Evolutionary conservation across 768 basidiomycete genomes (phyloP).

Genomic region (Sporobolomyces roseus): DNA sequence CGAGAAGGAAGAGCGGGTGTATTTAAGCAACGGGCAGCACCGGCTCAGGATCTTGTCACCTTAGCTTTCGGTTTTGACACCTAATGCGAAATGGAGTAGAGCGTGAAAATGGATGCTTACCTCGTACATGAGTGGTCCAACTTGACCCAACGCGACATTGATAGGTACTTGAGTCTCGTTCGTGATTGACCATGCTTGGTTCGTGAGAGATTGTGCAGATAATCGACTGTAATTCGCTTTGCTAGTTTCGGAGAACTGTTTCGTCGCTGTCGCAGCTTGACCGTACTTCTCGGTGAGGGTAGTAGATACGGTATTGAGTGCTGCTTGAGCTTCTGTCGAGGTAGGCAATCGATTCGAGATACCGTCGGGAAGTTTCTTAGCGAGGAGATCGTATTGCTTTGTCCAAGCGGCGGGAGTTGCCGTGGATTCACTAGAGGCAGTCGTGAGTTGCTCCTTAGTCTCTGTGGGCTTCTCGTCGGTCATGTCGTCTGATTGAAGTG

Average conservation of each 20-base stretch:
- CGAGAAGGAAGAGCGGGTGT: no score
- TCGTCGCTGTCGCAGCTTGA: not conserved
- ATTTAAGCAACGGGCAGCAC: no score
- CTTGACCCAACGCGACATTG: slow-evolving; percentile 33
- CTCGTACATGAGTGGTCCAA: slow-evolving; percentile 35
- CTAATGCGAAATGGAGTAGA: no score
- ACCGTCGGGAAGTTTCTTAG: slow-evolving; percentile 18
- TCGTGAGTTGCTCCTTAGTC: not conserved
- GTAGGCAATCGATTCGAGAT: slow-evolving; percentile 16
- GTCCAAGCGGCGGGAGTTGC: slow-evolving; percentile 9
- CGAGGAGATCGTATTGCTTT: slow-evolving; percentile 19
- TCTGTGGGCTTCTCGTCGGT: not conserved
- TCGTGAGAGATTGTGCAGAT: not conserved
- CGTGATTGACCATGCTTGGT: slow-evolving; percentile 10
- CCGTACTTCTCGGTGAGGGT: slow-evolving; percentile 3
- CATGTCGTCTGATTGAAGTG: no score
- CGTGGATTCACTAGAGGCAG: not conserved
- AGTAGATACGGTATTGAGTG: slow-evolving; percentile 3
- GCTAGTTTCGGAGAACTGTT: not conserved
- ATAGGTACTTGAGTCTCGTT: slow-evolving; percentile 35
- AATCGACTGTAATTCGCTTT: slow-evolving; percentile 12
- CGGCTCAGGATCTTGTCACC: no score
- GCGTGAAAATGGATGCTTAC: no score
- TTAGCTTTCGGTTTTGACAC: no score
- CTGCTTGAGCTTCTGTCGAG: not conserved